A percentile compares a stretch with the other conserved stretches of the same genome.
Conservation (phyloP, 352 stramenopile species). For the Globisporangium echinulatum region DNA sequence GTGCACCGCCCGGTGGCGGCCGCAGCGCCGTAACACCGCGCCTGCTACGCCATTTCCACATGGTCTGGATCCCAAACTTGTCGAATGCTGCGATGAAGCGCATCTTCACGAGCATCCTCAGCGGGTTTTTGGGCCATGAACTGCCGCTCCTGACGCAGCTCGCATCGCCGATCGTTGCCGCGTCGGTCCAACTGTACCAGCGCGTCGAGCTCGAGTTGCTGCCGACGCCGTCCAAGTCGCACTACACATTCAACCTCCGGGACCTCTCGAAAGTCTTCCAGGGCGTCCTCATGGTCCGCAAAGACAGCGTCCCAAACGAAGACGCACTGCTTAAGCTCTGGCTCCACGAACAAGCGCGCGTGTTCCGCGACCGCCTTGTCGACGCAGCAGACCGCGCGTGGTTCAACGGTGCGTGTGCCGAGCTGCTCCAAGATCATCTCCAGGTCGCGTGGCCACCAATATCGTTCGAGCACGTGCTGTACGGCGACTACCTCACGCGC, state of each 20-base stretch:
- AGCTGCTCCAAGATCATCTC: slow-evolving; percentile 67
- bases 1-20: slow-evolving; percentile 81
- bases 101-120: slow-evolving; percentile 90
- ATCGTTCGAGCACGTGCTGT: slow-evolving; percentile 81
- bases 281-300: slow-evolving; percentile 89
- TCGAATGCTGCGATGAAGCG: slow-evolving; percentile 73
- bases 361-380: slow-evolving; percentile 90
- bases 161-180: slow-evolving; percentile 74
- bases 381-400: slow-evolving; percentile 78
- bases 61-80: slow-evolving; percentile 89
- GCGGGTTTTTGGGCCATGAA: slow-evolving; percentile 72
- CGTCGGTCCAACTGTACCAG: slow-evolving; percentile 86
- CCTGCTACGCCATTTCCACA: slow-evolving; percentile 87
- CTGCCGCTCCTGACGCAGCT: slow-evolving; percentile 71
- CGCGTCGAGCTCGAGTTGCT: slow-evolving; percentile 86
- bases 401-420: slow-evolving; percentile 80
- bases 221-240: slow-evolving; percentile 87
- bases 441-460: slow-evolving; percentile 50
- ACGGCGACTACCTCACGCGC: slow-evolving; percentile 86
- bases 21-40: slow-evolving; percentile 83
- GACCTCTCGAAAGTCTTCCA: slow-evolving; percentile 93
- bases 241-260: slow-evolving; percentile 94
- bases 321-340: slow-evolving; percentile 83
- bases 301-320: slow-evolving; percentile 60
- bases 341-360: slow-evolving; percentile 89